Conservation (phyloP, 495 filamentous ascomycete genomes). For the Aspergillus bertholletiae region DNA sequence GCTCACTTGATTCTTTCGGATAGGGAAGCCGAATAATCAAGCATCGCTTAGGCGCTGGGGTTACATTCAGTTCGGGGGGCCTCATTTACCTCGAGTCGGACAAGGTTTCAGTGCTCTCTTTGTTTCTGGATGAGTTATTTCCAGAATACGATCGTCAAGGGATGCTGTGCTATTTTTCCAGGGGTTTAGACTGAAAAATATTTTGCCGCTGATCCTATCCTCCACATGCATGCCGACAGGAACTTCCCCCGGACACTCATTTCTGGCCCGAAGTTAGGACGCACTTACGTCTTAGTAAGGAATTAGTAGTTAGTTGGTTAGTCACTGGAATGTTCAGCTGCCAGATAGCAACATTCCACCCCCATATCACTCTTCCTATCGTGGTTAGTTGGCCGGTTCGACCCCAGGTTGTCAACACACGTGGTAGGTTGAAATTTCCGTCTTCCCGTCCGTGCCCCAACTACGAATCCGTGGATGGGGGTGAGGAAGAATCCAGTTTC, state of each 20-base stretch:
- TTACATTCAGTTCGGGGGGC: neutral
- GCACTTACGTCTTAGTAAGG: no score
- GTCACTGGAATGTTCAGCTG: no score
- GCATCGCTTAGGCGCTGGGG: neutral
- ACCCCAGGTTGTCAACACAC: conserved; percentile 1
- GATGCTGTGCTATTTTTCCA: no score
- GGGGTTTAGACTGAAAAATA: no score
- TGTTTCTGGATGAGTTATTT: neutral
- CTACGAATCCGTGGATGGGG: no score
- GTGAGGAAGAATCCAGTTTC: no score
- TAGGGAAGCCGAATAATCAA: neutral
- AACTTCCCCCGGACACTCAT: neutral
- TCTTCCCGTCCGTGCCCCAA: conserved; percentile 9
- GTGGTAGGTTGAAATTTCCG: conserved; percentile 19
- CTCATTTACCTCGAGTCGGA: neutral
- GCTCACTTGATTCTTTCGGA: neutral
- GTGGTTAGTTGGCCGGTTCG: neutral
- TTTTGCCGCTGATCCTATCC: no score
- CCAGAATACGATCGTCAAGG: no score
- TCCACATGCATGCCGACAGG: no score
- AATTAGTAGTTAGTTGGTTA: no score
- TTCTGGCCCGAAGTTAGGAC: neutral
- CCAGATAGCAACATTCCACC: no score
- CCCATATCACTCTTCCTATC: neutral
- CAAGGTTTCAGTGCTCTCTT: neutral